phyloP scores from a whole-genome alignment of 2,329 filamentous ascomycete genomes.

The Xylaria digitata region DNA sequence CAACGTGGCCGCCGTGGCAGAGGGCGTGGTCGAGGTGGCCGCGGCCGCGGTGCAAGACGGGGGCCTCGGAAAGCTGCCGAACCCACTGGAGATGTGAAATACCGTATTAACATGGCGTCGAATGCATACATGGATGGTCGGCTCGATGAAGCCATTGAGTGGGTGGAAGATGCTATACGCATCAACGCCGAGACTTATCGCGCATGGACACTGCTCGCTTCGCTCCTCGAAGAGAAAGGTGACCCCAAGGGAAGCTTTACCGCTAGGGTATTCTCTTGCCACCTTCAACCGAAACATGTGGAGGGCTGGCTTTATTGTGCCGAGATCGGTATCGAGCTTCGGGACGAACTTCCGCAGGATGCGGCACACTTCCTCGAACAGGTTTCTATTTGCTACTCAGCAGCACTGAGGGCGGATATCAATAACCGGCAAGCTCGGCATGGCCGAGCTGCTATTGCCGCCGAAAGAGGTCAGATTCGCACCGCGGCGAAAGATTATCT shows the following conservation, averaged over 20 bases:
- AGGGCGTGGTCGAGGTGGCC: conserved; percentile 34
- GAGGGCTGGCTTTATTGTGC: conserved; percentile 70
- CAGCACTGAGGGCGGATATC: conserved; percentile 68
- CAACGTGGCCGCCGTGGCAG: conserved; percentile 30
- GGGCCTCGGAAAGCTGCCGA: conserved; percentile 72
- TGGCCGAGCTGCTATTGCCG: conserved; percentile 68
- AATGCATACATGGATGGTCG: conserved; percentile 73
- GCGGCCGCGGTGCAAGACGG: conserved; percentile 45
- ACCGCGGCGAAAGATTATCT: conserved; percentile 68
- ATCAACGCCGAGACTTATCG: conserved; percentile 75
- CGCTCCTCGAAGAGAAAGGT: conserved; percentile 70
- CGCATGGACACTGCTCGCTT: conserved; percentile 71
- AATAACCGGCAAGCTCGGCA: conserved; percentile 68
- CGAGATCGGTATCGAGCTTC: conserved; percentile 64
- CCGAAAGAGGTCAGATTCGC: conserved; percentile 65
- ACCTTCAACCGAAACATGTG: conserved; percentile 70
- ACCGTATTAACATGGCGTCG: conserved; percentile 73
- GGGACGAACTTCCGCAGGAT: conserved; percentile 60
- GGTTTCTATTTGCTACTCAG: conserved; percentile 69
- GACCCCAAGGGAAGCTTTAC: conserved; percentile 67
- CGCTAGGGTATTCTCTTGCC: conserved; percentile 70
- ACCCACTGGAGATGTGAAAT: conserved; percentile 77
- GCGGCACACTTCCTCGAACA: conserved; percentile 61
- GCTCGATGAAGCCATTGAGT: conserved; percentile 68
- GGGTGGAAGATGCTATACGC: conserved; percentile 72